Percentiles rank a stretch among this genome's conserved stretches.
These are phyloP conservation scores for Sporothrix dimorphospora DNA, from an alignment of 2,329 filamentous ascomycete species.

Conservation along the genomic window DNA sequence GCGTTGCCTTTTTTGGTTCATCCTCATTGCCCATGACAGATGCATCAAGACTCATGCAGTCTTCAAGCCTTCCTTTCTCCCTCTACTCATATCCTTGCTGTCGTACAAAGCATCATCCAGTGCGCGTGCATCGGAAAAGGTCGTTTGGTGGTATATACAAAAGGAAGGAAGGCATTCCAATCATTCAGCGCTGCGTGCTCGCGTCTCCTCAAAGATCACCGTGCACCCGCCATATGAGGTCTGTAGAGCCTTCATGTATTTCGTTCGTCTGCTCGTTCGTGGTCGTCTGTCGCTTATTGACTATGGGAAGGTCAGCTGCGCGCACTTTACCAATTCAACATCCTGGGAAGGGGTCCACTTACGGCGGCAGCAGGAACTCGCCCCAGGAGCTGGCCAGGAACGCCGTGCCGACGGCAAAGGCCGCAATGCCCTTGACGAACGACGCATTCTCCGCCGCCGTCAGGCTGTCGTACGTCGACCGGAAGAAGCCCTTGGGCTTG, in stretches of 20 bases:
- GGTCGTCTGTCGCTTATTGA: background rate
- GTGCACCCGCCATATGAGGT: background rate
- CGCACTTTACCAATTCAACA: too few species aligned
- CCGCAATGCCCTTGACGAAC: constrained; percentile 63
- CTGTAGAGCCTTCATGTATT: background rate
- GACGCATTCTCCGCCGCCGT: constrained; percentile 66
- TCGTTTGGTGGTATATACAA: constrained; percentile 17
- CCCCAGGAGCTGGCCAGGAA: constrained; percentile 63
- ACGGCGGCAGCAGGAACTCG: constrained; percentile 60
- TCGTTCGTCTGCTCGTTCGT: constrained; percentile 1
- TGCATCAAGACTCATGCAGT: background rate
- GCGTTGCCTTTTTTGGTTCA: background rate
- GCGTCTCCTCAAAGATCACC: background rate
- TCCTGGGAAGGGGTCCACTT: constrained; percentile 18
- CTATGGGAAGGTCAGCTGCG: background rate
- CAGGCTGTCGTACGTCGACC: constrained; percentile 58
- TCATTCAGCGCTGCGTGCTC: background rate
- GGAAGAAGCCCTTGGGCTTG: constrained; percentile 55
- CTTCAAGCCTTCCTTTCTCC: too few species aligned
- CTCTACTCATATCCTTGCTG: background rate
- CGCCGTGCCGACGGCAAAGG: constrained; percentile 62
- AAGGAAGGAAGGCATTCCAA: background rate
- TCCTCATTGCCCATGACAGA: background rate
- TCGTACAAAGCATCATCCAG: background rate
- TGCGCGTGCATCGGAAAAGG: background rate